Conservation (phyloP, 2,329 filamentous ascomycete genomes). For the Trichoderma asperellum region DNA sequence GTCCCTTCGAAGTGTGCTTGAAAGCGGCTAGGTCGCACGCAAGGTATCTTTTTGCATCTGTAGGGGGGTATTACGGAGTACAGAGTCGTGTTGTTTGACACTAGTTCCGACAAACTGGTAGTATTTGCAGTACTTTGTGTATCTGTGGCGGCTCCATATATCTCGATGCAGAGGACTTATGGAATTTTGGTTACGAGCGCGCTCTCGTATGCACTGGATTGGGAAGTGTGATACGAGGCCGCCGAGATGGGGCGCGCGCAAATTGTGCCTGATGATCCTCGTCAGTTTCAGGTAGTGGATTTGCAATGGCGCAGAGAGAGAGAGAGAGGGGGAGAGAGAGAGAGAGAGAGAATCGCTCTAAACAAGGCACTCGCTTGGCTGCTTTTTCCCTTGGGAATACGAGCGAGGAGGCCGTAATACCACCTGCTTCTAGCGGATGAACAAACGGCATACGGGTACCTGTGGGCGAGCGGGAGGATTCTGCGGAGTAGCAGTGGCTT, state of each 20-base stretch:
- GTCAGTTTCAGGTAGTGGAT: slow-evolving; percentile 23
- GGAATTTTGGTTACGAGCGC: neutral
- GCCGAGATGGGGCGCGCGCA: neutral
- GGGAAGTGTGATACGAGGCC: slow-evolving; percentile 18
- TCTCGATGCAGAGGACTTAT: slow-evolving; percentile 4
- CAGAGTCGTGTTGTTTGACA: neutral
- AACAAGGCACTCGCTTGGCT: neutral
- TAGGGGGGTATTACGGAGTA: neutral
- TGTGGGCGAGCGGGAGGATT: neutral
- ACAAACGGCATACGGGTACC: neutral
- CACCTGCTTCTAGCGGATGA: slow-evolving; percentile 8
- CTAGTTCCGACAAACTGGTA: neutral
- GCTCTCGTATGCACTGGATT: neutral
- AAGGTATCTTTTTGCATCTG: neutral
- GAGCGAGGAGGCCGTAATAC: neutral
- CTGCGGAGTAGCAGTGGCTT: neutral
- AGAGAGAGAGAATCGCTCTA: neutral
- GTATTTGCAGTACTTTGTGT: neutral
- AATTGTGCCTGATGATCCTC: slow-evolving; percentile 19
- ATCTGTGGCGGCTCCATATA: neutral
- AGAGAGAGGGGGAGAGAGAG: neutral
- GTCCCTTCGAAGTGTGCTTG: neutral
- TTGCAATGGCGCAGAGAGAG: neutral
- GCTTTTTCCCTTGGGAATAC: neutral
- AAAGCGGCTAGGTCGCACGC: neutral